phyloP scores from a whole-genome alignment of 2,329 filamentous ascomycete species.

The Alternaria conjuncta region DNA sequence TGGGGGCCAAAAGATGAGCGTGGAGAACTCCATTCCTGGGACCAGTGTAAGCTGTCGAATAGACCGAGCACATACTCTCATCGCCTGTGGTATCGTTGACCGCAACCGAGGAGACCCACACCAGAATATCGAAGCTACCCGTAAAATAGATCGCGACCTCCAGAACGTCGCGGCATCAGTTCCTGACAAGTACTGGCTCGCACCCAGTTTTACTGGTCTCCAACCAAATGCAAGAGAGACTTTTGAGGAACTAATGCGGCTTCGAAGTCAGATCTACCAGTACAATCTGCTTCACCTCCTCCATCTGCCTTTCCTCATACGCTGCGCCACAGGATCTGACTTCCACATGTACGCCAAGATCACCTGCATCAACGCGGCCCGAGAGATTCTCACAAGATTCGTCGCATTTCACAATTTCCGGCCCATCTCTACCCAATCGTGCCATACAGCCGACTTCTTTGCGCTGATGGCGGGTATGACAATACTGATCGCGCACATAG shows the following conservation, averaged over 20 bases:
- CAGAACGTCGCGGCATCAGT: constrained; percentile 12
- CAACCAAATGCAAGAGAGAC: constrained; percentile 6
- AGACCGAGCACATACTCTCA: constrained; percentile 39
- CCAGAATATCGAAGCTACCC: constrained; percentile 35
- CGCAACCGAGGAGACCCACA: constrained; percentile 41
- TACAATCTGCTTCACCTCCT: constrained; percentile 24
- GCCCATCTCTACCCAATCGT: constrained; percentile 5
- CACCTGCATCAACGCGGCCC: constrained; percentile 18
- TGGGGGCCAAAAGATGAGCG: constrained; percentile 31
- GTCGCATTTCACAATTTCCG: constrained; percentile 19
- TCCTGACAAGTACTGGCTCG: constrained; percentile 8
- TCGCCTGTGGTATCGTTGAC: constrained; percentile 50
- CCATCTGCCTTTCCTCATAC: constrained; percentile 27
- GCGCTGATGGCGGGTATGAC: constrained; percentile 27
- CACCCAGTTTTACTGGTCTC: constrained; percentile 1
- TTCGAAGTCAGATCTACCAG: constrained; percentile 21
- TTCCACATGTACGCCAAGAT: constrained; percentile 13
- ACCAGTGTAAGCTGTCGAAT: constrained; percentile 16
- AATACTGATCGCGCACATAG: constrained; percentile 26
- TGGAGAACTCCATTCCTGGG: constrained; percentile 15
- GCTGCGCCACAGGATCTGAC: not conserved
- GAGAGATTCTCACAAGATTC: constrained; percentile 21
- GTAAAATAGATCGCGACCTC: constrained; percentile 21
- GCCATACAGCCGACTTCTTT: constrained; percentile 24
- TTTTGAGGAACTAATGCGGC: constrained; percentile 13